Base-by-base conservation (phyloP, 1,284 basidiomycete genomes). In the Heterobasidion parviporum region DNA sequence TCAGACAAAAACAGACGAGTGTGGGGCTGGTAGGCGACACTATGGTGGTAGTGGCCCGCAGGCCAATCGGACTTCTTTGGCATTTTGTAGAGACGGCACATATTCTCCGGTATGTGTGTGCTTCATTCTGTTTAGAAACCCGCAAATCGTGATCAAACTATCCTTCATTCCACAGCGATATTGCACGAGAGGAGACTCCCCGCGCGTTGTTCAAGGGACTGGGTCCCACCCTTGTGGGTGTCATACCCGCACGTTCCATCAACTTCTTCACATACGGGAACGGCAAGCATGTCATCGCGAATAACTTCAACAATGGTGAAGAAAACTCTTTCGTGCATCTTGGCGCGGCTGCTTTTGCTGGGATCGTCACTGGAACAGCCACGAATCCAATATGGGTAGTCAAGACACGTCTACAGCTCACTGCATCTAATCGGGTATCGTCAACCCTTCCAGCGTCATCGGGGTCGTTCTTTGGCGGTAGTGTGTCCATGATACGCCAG, bases 331-430 rank as follows among this genome's bases (percentile, higher is more conserved):
- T 82, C 58, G 85, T 99, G 0, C 95, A 99, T 68, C 83, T 99
- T 14, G 66, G 76, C 6, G 91, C 96, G 0, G 97, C 95, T 0
- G 90, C 93, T 0, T 67, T 86, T 5, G 96, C 96, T 0, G 92
- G 93, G 7, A 74, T 98, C 60, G 77, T 82, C 34, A 99, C 96
- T 0, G 83, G 94, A 1, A 89, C 93, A 0, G 92, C 85, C 9
- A 98, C 96, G 15, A 98, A 98, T 68, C 96, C 96, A 0, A 97
- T 99, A 49, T 99, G 96, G 96, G 95, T 99, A 44, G 92, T 99
- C 62, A 98, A 98, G 72, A 99, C 96, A 41, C 85, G 96, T 2
- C 67, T 98, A 53, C 96, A 99, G 68, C 83, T 95, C 34, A 76
- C 72, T 7, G 61, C 65, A 16, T 64, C 69, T 6, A 54, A 63